These are phyloP conservation scores for Colletotrichum sp. DNA, from an alignment of 2,329 filamentous ascomycete genomes.

Conservation along the genomic window DNA sequence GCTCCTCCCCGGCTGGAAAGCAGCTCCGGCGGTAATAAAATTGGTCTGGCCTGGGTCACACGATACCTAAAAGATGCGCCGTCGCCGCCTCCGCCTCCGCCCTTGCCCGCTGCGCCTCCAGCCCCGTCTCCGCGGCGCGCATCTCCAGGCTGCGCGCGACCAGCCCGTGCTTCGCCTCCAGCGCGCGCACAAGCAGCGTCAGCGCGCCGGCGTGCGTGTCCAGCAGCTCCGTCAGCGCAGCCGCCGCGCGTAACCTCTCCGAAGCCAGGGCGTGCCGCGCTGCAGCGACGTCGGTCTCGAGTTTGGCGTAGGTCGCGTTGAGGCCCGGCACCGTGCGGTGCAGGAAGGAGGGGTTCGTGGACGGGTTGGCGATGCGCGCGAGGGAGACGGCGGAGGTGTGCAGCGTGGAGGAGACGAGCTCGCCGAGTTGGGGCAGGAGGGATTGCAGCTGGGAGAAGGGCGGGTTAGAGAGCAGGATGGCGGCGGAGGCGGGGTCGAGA, in stretches of 20 bases:
- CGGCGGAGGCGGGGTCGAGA: slow-evolving; percentile 38
- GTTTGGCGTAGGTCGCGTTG: slow-evolving; percentile 39
- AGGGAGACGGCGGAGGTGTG: slow-evolving; percentile 53
- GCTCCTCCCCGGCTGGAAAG: background rate
- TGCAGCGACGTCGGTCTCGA: slow-evolving; percentile 36
- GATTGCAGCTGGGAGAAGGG: slow-evolving; percentile 53
- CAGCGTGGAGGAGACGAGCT: slow-evolving; percentile 54
- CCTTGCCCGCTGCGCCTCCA: slow-evolving; percentile 48
- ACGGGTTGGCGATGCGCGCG: slow-evolving; percentile 52
- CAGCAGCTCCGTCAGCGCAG: slow-evolving; percentile 43
- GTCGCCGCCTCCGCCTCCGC: slow-evolving; percentile 38
- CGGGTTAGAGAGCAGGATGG: slow-evolving; percentile 53
- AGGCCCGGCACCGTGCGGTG: slow-evolving; percentile 62
- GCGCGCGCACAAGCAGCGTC: slow-evolving; percentile 48
- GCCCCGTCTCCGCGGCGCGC: slow-evolving; percentile 48
- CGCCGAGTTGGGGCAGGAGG: slow-evolving; percentile 53
- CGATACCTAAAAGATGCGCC: background rate
- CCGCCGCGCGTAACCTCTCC: slow-evolving; percentile 44
- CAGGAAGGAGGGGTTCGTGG: slow-evolving; percentile 60
- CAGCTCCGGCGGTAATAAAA: background rate
- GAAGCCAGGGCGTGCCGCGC: slow-evolving; percentile 37
- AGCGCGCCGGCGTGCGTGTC: slow-evolving; percentile 43
- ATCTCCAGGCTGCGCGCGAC: slow-evolving; percentile 57
- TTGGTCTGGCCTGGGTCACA: background rate
- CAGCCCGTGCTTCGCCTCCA: slow-evolving; percentile 61